Base-by-base conservation (phyloP, 345 rosid species). In the Geranium brycei region DNA sequence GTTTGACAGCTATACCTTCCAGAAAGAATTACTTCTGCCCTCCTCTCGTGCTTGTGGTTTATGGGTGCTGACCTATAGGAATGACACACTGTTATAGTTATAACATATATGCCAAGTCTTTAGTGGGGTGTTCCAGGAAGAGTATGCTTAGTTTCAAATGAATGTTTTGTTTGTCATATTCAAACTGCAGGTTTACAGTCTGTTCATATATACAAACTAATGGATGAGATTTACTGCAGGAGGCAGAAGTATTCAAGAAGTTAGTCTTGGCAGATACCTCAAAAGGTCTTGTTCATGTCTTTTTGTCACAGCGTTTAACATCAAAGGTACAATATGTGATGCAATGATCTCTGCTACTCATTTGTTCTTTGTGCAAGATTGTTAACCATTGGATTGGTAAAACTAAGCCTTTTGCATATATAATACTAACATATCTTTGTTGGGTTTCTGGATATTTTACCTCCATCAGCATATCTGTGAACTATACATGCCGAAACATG, bases 301-400 rank as follows among this genome's bases (percentile, higher is more conserved):
- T 86, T 78, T 85, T 92, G 19, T 91, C 96, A 57, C 96, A 92
- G 66, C 91, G 95, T 73, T 78, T 85, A 59, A 82, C 91, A 62
- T 78, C 93, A 58, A 92, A 89, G 91, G 98, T 92, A 71, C 58
- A 69, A 59, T 62, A 47, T 7, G 41, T 35, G 41, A 35, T 35
- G 41, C 41, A 35, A 35, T 35, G 41, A 35, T 35, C 41, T 35
- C 41, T 35, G 10, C 41, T 35, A 7, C 10, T 40, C 57, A 51
- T 51, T 35, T 35, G 41, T 35, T 35, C 7, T 35, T 35, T 7
- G 2, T 35, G 41, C 41, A 35, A 35, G 41, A 1, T 35, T 35
- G 10, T 4, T 35, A 7, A 35, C 41, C 10, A 7, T 35, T 35
- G 4, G 41, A 35, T 35, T 35, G 1, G 41, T 35, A 4, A 1